Base-by-base conservation (phyloP, 169 alveolate genomes). In the Eimeria mitis region DNA sequence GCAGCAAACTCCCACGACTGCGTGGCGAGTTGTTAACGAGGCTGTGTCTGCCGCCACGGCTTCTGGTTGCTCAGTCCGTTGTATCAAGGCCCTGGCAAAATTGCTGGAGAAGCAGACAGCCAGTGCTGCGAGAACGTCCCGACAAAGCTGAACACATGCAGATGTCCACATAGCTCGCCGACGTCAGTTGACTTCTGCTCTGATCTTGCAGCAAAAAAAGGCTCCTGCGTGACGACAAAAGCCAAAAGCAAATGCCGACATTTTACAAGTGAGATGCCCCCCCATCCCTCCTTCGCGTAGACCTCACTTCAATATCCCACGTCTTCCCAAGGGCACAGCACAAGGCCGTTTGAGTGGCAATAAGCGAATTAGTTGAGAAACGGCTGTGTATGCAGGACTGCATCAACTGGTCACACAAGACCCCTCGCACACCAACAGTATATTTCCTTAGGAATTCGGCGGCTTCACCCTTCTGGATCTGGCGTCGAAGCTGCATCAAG, bases 341-440 rank as follows among this genome's bases (percentile, higher is more conserved):
- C 37, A 92, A 65, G 11, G 96, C 96, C 16, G 92, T 79, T 34
- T 81, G 91, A 68, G 92, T 92, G 56, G 96, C 96, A 71, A 92
- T 81, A 23, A 92, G 75, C 11, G 96, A 63, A 54, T 68, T 75
- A n/a, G 85, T 68, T 31, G 96, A 92, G 34, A 63, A 79, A 16
- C 52, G 73, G 75, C 88, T 65, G 54, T 68, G 76, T 28, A 92
- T 63, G 59, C 78, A 44, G 47, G 87, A 61, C 88, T 92, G 87
- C 84, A 65, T 63, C 42, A 84, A 75, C 91, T 59, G 91, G 34
- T 84, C 91, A 59, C 91, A 84, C 59, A 84, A 37, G 91, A 84
- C 25, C 56, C 70, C 73, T 31, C 91, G 83, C 85, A 88, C 85
- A 3, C 70, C 49, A 23, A 31, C 44, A 47, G 63, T 65, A 56